phyloP scores from a whole-genome alignment of 345 rosid species.

The Alliaria petiolata region DNA sequence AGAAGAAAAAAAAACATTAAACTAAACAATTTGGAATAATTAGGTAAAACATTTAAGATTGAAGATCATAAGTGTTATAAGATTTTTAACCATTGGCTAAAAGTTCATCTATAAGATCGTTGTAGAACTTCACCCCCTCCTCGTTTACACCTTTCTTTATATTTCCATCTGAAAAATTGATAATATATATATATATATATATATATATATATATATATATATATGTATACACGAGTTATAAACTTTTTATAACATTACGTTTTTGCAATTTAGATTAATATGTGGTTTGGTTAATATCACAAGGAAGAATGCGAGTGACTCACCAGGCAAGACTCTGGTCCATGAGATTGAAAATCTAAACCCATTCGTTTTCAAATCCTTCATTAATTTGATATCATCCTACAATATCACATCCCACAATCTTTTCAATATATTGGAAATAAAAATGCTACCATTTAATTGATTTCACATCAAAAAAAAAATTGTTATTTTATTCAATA shows the following conservation, averaged over 20 bases:
- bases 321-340: slow-evolving; percentile 33
- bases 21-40: background rate
- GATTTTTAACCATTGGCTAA: slow-evolving; percentile 27
- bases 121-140: slow-evolving; percentile 38
- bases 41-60: background rate
- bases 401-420: background rate
- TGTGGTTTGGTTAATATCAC: background rate
- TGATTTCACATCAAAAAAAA: background rate
- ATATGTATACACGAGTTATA: background rate
- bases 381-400: slow-evolving; percentile 30
- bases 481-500: background rate
- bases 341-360: slow-evolving; percentile 36
- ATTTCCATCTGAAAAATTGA: slow-evolving; percentile 32
- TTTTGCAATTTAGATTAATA: background rate
- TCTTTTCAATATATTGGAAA: background rate
- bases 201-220: background rate
- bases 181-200: background rate
- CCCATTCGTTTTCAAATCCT: slow-evolving; percentile 25
- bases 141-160: slow-evolving; percentile 31
- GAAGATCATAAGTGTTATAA: background rate
- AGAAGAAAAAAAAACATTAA: background rate
- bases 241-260: background rate
- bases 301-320: slow-evolving; percentile 10
- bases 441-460: background rate
- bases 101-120: slow-evolving; percentile 40